Conservation (phyloP, 2,329 filamentous ascomycete genomes). For the Fusarium graminum region DNA sequence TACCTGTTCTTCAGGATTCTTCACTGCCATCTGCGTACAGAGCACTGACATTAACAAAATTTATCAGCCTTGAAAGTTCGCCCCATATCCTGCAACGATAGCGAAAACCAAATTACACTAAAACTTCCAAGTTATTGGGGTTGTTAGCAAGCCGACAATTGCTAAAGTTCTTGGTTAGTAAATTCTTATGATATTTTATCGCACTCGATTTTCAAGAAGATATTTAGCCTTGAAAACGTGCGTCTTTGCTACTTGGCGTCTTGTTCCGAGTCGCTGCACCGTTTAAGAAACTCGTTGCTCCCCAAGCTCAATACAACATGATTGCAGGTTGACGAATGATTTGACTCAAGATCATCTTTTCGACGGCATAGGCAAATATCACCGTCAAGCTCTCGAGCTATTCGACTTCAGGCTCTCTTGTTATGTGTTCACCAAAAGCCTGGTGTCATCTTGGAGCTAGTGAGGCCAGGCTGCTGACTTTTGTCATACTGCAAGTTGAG, state of each 20-base stretch:
- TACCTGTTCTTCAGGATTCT: too few species aligned
- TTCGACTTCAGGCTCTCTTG: slow-evolving; percentile 67
- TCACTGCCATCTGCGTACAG: too few species aligned
- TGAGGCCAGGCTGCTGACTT: slow-evolving; percentile 63
- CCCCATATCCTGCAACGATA: slow-evolving; percentile 65
- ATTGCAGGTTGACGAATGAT: slow-evolving; percentile 70
- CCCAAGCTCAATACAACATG: slow-evolving; percentile 72
- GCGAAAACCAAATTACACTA: slow-evolving; percentile 85
- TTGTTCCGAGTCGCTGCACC: slow-evolving; percentile 51
- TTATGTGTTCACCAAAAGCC: slow-evolving; percentile 66
- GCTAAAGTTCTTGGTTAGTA: slow-evolving; percentile 71
- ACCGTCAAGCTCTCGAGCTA: slow-evolving; percentile 79
- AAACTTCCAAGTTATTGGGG: slow-evolving; percentile 90
- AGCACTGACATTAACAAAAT: too few species aligned
- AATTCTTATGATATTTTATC: slow-evolving; percentile 61
- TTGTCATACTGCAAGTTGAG: too few species aligned
- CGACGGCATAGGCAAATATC: slow-evolving; percentile 61
- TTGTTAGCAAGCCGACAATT: slow-evolving; percentile 82
- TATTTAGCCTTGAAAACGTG: slow-evolving; percentile 81
- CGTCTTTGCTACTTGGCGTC: slow-evolving; percentile 60
- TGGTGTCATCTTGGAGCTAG: slow-evolving; percentile 78
- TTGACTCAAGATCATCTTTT: slow-evolving; percentile 73
- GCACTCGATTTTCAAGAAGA: slow-evolving; percentile 75
- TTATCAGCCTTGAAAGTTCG: too few species aligned
- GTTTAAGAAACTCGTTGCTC: slow-evolving; percentile 65